Conservation (phyloP, 83 land plant genomes). For the Isoetes engelmannii region DNA sequence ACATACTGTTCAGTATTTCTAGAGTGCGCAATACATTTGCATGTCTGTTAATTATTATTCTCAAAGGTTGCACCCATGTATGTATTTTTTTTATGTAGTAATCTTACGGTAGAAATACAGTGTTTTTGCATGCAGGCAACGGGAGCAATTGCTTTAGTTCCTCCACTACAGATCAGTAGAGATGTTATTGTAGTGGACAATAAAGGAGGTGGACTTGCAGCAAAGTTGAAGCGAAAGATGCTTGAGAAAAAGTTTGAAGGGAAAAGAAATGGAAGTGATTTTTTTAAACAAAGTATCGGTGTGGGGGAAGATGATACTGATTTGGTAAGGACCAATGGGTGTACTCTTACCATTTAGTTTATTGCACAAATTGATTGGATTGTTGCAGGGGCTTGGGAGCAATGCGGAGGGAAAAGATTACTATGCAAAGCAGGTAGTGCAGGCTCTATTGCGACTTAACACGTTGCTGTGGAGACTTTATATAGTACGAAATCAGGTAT, state of each 20-base stretch:
- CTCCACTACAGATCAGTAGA: too few species aligned
- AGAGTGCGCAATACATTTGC: too few species aligned
- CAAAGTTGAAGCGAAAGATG: slow-evolving; percentile 63
- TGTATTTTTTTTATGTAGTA: too few species aligned
- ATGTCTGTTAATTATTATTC: too few species aligned
- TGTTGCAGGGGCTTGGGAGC: slow-evolving; percentile 70
- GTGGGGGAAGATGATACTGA: slow-evolving; percentile 55
- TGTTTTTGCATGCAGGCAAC: too few species aligned
- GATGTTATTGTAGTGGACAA: slow-evolving; percentile 10
- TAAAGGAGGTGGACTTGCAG: slow-evolving; percentile 55
- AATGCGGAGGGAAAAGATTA: slow-evolving; percentile 60
- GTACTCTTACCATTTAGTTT: background rate
- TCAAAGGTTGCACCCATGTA: too few species aligned
- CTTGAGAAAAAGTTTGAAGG: slow-evolving; percentile 60
- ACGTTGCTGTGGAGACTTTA: too few species aligned
- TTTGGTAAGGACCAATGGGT: slow-evolving; percentile 34
- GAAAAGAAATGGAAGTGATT: slow-evolving; percentile 46
- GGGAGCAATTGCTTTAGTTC: too few species aligned
- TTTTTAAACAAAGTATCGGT: slow-evolving; percentile 53
- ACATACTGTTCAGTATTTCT: too few species aligned
- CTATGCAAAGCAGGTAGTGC: slow-evolving; percentile 65
- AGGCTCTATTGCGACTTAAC: background rate
- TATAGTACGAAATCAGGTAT: too few species aligned
- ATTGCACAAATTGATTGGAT: background rate
- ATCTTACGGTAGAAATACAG: too few species aligned